These are phyloP conservation scores for Tripterygium wilfordii DNA, from an alignment of 177 flowering plant genomes.

Conservation along the genomic window DNA sequence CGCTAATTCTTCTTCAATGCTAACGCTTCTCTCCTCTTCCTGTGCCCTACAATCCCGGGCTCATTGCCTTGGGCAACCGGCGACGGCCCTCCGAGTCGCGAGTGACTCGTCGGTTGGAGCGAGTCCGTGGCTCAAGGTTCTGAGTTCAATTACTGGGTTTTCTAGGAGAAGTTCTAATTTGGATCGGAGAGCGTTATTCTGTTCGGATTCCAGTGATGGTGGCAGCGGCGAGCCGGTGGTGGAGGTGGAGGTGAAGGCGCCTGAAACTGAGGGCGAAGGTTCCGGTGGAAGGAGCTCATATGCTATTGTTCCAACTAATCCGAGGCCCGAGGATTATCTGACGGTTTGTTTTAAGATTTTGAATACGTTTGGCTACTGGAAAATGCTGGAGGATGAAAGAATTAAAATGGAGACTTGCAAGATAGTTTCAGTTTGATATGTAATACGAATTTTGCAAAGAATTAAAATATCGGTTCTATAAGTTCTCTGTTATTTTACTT, in stretches of 20 bases:
- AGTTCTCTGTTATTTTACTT: too few species aligned
- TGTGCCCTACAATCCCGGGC: conserved; percentile 8
- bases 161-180: conserved; percentile 18
- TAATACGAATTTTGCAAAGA: too few species aligned
- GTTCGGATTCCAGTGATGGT: conserved; percentile 62
- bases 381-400: too few species aligned
- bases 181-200: conserved; percentile 39
- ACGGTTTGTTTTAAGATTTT: conserved; percentile 32
- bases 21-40: conserved; percentile 42
- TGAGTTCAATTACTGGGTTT: conserved; percentile 32
- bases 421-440: neutral
- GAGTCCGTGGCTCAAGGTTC: conserved; percentile 19
- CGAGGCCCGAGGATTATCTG: conserved; percentile 69
- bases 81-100: conserved; percentile 11
- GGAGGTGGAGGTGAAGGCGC: conserved; percentile 25
- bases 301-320: conserved; percentile 64
- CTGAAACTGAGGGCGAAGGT: conserved; percentile 25
- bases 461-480: too few species aligned
- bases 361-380: too few species aligned
- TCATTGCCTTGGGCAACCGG: conserved; percentile 1
- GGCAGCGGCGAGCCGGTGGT: conserved; percentile 16
- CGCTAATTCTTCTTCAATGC: conserved; percentile 25
- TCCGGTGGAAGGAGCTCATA: conserved; percentile 47
- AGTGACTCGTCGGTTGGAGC: conserved; percentile 13
- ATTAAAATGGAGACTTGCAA: neutral